Percentiles rank a stretch among this genome's conserved stretches.
These are phyloP conservation scores for Gamsiella multidivaricata DNA, from an alignment of 192 early-diverging fungal genomes.

Conservation along the genomic window DNA sequence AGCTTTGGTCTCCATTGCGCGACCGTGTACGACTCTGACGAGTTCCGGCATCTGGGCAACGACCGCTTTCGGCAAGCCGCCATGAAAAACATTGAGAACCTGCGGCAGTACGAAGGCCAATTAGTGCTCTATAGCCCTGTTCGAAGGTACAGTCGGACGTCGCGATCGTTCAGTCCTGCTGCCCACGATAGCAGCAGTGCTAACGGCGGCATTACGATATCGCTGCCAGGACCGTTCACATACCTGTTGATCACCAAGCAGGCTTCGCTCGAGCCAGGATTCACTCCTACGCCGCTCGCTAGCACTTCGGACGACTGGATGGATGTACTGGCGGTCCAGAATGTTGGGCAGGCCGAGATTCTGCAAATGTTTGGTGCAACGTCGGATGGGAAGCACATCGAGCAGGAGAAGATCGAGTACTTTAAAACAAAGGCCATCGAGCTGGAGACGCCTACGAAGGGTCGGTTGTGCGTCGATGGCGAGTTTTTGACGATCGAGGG, in stretches of 20 bases:
- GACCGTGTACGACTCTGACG: slow-evolving; percentile 60
- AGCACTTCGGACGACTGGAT: slow-evolving; percentile 53
- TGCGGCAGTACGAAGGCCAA: slow-evolving; percentile 55
- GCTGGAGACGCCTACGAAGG: slow-evolving; percentile 49
- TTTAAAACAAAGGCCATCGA: slow-evolving; percentile 50
- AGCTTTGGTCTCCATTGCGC: slow-evolving; percentile 65
- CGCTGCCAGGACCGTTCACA: slow-evolving; percentile 51
- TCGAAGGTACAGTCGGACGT: slow-evolving; percentile 26
- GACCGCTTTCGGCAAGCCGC: slow-evolving; percentile 58
- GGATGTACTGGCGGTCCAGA: slow-evolving; percentile 56
- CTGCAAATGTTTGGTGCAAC: slow-evolving; percentile 46
- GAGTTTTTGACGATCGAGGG: slow-evolving; percentile 46
- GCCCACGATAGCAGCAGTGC: background rate
- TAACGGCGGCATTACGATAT: background rate
- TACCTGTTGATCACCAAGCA: slow-evolving; percentile 62
- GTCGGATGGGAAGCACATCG: slow-evolving; percentile 50
- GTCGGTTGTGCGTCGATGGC: slow-evolving; percentile 61
- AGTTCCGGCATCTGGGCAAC: slow-evolving; percentile 61
- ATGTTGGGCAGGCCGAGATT: slow-evolving; percentile 44
- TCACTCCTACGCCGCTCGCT: slow-evolving; percentile 59
- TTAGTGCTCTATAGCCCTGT: slow-evolving; percentile 36
- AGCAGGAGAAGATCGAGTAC: slow-evolving; percentile 57
- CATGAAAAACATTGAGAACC: slow-evolving; percentile 48
- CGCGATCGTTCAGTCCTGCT: slow-evolving; percentile 2
- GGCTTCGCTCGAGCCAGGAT: slow-evolving; percentile 59